A percentile compares a stretch with the other conserved stretches of the same genome.
These are phyloP conservation scores for Diaporthe sp. DNA, from an alignment of 2,329 filamentous ascomycete genomes.

Conservation along the genomic window DNA sequence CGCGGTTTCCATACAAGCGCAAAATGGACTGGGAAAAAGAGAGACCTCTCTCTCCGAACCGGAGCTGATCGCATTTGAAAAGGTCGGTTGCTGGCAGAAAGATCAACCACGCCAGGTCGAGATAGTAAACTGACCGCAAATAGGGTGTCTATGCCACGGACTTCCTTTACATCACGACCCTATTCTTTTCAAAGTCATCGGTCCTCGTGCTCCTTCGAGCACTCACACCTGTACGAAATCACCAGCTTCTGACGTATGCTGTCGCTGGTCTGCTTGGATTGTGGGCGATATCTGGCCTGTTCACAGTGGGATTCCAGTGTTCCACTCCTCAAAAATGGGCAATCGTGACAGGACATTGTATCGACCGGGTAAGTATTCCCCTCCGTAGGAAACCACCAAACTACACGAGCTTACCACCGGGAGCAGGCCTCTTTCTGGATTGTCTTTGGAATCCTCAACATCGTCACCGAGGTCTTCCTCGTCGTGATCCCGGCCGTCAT, in stretches of 20 bases:
- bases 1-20: background rate
- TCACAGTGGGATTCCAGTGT: background rate
- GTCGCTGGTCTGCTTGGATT: background rate
- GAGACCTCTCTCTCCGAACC: background rate
- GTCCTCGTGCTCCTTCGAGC: background rate
- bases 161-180: constrained; percentile 3
- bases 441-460: background rate
- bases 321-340: background rate
- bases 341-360: background rate
- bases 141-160: background rate
- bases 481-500: background rate
- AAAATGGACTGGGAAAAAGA: constrained; percentile 1
- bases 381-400: background rate
- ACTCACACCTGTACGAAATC: background rate
- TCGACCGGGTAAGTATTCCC: background rate
- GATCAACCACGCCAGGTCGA: background rate
- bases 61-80: background rate
- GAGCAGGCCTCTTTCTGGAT: background rate
- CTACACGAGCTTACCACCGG: background rate
- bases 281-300: background rate
- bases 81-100: background rate
- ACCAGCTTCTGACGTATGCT: background rate
- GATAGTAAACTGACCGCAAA: background rate
- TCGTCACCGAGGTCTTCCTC: background rate
- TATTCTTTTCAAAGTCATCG: background rate